Evolutionary conservation across 257 asterid species (phyloP), one percentile per base, ranked within the genome.

Genomic region (Perilla frutescens): DNA sequence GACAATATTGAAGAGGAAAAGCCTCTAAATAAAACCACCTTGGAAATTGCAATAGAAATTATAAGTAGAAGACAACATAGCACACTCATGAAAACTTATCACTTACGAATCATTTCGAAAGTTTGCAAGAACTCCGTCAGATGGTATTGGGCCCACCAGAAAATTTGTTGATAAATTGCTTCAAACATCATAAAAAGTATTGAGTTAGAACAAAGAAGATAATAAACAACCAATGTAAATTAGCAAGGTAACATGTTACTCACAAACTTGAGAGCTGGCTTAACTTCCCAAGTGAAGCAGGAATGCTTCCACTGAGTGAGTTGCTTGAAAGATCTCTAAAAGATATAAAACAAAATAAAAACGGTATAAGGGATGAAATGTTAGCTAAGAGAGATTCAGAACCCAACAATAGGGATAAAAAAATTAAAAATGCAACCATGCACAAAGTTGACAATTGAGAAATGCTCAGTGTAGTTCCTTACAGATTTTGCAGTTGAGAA

Each of bases 261-360:
- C 86, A 94, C 99, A 94, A 88, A 62, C 67, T 71, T 12, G 80
- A 75, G 58, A 94, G 97, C 81, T 87, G 84, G 91, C 75, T 79
- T 66, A 91, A 84, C 68, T 90, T 90, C 79, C 99, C 99, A 69
- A 94, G 91, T 43, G 99, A 90, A 69, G 81, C 76, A 77, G 99
- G 99, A 87, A 94, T 89, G 76, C 65, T 84, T 83, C 98, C 98
- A 78, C 99, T 88, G 61, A 94, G 93, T 77, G 96, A 90, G 87
- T 94, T 94, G 91, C 99, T 90, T 43, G 99, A 94, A 71, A 94
- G 89, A 80, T 94, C 99, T 86, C 99, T 94, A 88, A 59, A 81
- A 75, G 84, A 76, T 7, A 32, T 8, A 13, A 13, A 3, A 47
- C 4, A 49, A 13, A 14, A 68, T 37, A 10, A 79, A 62, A 62